These are phyloP conservation scores for Eucalyptus victrix DNA, from an alignment of 345 rosid species.

Conservation along the genomic window DNA sequence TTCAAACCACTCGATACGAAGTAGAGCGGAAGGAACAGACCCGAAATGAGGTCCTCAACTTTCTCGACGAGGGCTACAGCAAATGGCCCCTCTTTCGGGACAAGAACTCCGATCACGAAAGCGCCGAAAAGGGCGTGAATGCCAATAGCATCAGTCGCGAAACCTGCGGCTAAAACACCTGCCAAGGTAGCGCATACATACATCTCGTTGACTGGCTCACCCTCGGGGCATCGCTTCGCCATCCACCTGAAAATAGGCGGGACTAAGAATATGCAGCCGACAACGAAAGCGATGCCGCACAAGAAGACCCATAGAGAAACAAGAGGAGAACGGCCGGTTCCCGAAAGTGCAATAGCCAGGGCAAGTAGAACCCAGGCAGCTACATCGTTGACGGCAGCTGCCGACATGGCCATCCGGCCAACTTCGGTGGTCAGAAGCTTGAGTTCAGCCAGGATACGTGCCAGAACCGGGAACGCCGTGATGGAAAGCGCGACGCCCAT, in stretches of 20 bases:
- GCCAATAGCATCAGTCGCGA: slow-evolving; percentile 59
- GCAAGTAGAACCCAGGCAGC: slow-evolving; percentile 84
- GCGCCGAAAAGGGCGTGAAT: slow-evolving; percentile 81
- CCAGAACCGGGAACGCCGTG: slow-evolving; percentile 78
- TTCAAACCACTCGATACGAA: slow-evolving; percentile 81
- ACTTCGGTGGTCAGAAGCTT: slow-evolving; percentile 75
- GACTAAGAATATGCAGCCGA: slow-evolving; percentile 10
- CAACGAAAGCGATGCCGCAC: slow-evolving; percentile 39
- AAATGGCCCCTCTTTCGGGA: slow-evolving; percentile 70
- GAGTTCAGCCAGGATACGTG: slow-evolving; percentile 79
- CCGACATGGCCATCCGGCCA: slow-evolving; percentile 71
- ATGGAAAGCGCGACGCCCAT: slow-evolving; percentile 84
- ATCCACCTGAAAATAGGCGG: slow-evolving; percentile 43
- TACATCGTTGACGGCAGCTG: slow-evolving; percentile 72
- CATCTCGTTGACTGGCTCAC: slow-evolving; percentile 63
- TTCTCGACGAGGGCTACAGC: slow-evolving; percentile 59
- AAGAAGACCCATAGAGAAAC: slow-evolving; percentile 65
- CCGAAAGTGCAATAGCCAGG: slow-evolving; percentile 63
- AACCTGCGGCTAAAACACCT: slow-evolving; percentile 44
- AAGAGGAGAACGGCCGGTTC: slow-evolving; percentile 35
- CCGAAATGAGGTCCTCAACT: slow-evolving; percentile 70
- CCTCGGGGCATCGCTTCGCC: slow-evolving; percentile 58
- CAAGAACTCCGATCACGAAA: slow-evolving; percentile 51
- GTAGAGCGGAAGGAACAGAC: slow-evolving; percentile 63
- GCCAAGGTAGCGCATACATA: slow-evolving; percentile 53